These are phyloP conservation scores for Crotalaria pallida DNA, from an alignment of 306 rosid species.

Conservation along the genomic window DNA sequence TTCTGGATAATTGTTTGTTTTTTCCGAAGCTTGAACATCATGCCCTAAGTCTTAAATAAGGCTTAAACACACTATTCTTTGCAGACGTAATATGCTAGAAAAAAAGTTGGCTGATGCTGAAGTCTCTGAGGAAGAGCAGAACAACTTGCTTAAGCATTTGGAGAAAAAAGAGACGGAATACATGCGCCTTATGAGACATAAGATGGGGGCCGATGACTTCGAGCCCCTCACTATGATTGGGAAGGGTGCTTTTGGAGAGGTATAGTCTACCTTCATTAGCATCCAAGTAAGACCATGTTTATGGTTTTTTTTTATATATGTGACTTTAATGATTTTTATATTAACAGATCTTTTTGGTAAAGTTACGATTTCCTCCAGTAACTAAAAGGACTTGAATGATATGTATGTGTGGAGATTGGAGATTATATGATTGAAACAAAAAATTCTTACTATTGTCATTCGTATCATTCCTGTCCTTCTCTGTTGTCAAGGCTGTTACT, in stretches of 20 bases:
- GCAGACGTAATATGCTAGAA: slow-evolving; percentile 72
- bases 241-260: slow-evolving; percentile 96
- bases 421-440: slow-evolving; percentile 1
- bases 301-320: not conserved
- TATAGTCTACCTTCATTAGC: slow-evolving; percentile 25
- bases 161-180: slow-evolving; percentile 86
- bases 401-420: not conserved
- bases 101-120: slow-evolving; percentile 93
- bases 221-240: slow-evolving; percentile 81
- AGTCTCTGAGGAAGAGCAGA: slow-evolving; percentile 75
- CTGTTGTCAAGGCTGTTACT: not conserved
- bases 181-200: slow-evolving; percentile 80
- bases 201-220: slow-evolving; percentile 91
- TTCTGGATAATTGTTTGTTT: no score
- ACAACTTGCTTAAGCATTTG: slow-evolving; percentile 61
- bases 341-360: slow-evolving; percentile 1
- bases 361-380: not conserved
- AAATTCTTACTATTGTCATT: not conserved
- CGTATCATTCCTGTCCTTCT: not conserved
- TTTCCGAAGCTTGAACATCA: no score
- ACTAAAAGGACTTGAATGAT: slow-evolving; percentile 8
- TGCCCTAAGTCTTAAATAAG: not conserved
- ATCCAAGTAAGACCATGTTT: not conserved
- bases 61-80: not conserved
- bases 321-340: not conserved